A percentile compares a stretch with the other conserved stretches of the same genome.
These are phyloP conservation scores for Sanghuangporus weigelae DNA, from an alignment of 1,284 basidiomycete species.

Conservation along the genomic window DNA sequence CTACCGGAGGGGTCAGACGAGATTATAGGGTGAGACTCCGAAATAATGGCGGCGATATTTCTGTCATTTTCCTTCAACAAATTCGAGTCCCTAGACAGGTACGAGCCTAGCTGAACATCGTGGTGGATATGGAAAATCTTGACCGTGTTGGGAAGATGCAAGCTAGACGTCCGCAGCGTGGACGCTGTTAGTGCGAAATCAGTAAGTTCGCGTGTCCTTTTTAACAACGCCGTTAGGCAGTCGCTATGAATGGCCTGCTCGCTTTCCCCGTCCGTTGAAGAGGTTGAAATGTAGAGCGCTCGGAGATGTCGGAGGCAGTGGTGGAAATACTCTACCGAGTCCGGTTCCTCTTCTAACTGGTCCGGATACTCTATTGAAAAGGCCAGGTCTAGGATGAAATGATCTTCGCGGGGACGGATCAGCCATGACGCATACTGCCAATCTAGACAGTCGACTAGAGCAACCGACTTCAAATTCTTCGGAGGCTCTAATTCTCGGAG, in stretches of 20 bases:
- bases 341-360: neutral
- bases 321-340: neutral
- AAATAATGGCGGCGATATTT: neutral
- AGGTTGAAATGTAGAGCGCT: neutral
- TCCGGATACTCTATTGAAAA: neutral
- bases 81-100: neutral
- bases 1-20: neutral
- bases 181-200: neutral
- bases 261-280: neutral
- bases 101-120: neutral
- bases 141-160: neutral
- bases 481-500: neutral
- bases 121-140: slow-evolving; percentile 5
- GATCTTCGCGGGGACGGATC: neutral
- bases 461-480: neutral
- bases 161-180: neutral
- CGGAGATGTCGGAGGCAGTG: neutral
- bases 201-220: neutral
- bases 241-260: neutral
- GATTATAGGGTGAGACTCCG: neutral
- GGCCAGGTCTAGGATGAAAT: neutral
- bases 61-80: neutral
- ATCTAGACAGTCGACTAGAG: neutral
- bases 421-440: slow-evolving; percentile 1
- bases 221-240: neutral